phyloP scores from a whole-genome alignment of 2,329 filamentous ascomycete genomes.

The Cladosporium sphaerospermum region DNA sequence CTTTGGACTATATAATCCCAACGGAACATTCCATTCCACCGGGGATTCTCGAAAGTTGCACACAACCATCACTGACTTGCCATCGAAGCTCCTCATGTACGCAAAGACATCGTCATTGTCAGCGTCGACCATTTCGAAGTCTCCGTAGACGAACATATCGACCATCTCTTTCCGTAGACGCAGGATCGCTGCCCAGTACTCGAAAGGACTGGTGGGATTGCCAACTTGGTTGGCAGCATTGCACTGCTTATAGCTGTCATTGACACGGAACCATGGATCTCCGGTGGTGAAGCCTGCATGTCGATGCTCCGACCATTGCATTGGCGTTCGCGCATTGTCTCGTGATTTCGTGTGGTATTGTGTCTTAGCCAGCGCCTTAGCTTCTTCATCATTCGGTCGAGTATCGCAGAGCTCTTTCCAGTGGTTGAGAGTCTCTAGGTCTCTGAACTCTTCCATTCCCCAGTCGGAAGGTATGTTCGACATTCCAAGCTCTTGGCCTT shows the following conservation, averaged over 20 bases:
- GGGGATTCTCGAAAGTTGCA: conserved; percentile 12
- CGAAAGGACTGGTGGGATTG: conserved; percentile 42
- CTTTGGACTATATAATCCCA: conserved; percentile 1
- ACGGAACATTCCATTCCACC: conserved; percentile 4
- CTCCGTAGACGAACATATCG: conserved; percentile 56
- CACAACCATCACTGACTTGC: conserved; percentile 11
- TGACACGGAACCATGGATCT: conserved; percentile 60
- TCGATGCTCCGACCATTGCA: conserved; percentile 55
- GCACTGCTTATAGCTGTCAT: conserved; percentile 45
- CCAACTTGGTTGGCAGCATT: conserved; percentile 57
- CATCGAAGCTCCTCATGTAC: conserved; percentile 9
- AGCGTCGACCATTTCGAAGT: conserved; percentile 16
- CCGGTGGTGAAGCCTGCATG: conserved; percentile 50
- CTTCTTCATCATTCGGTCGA: conserved; percentile 33
- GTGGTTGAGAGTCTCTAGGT: conserved; percentile 52
- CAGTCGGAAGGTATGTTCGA: conserved; percentile 40
- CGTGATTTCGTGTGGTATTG: conserved; percentile 4
- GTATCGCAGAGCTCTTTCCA: conserved; percentile 43
- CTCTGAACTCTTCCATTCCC: conserved; percentile 42
- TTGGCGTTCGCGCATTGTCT: conserved; percentile 43
- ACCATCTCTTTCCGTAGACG: conserved; percentile 49
- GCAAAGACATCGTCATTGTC: conserved; percentile 16
- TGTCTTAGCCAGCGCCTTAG: conserved; percentile 45
- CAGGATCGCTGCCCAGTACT: conserved; percentile 56
- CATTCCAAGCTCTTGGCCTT: conserved; percentile 48